Evolutionary conservation across 306 rosid genomes (phyloP).

Genomic region (Cucumis sativus): DNA sequence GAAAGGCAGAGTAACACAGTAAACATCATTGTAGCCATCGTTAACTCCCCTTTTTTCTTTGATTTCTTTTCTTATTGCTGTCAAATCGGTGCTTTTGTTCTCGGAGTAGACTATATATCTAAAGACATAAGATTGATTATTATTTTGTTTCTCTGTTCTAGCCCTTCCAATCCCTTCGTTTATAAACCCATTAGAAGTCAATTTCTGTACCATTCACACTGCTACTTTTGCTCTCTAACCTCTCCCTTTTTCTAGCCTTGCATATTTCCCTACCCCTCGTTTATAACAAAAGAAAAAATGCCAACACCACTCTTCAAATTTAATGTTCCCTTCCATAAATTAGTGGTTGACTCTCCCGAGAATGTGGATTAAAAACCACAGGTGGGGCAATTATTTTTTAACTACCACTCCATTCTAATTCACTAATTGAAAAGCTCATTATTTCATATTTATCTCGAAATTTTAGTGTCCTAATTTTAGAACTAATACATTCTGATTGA

Average conservation of each 20-base stretch:
- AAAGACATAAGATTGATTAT: not conserved
- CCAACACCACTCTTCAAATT: not conserved
- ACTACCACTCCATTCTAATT: no score
- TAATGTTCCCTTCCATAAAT: not conserved
- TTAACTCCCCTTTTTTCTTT: conserved; percentile 10
- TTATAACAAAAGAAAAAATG: not conserved
- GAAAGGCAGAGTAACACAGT: conserved; percentile 24
- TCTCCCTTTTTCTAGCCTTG: not conserved
- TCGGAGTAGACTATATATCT: not conserved
- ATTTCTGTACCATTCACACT: conserved; percentile 8
- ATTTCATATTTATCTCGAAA: no score
- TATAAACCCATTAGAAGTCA: conserved; percentile 15
- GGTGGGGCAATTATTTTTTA: no score
- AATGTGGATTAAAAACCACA: not conserved
- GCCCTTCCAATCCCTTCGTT: conserved; percentile 1
- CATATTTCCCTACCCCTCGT: no score
- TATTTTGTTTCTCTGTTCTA: not conserved
- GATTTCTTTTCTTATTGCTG: not conserved
- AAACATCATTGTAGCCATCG: not conserved
- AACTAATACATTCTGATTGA: no score
- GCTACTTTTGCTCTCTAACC: not conserved
- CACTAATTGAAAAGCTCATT: not conserved
- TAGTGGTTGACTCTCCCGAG: not conserved
- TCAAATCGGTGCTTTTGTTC: not conserved
- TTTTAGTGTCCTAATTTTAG: no score